Evolutionary conservation across 305 asterid species (phyloP), one percentile per base, ranked within the genome.

Genomic region (Fraxinus dipetala): DNA sequence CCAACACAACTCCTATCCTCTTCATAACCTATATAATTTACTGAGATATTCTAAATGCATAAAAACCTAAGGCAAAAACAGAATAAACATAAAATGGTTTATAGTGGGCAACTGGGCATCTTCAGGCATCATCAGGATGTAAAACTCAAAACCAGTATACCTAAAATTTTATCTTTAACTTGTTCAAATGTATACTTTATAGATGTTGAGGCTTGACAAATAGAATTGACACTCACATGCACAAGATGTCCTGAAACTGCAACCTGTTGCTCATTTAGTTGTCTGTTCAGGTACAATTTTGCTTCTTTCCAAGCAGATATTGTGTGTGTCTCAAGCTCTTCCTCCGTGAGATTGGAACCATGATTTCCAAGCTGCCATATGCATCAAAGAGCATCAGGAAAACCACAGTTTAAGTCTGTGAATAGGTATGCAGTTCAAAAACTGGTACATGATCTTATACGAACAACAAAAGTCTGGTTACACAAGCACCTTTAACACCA

Each of bases 281-380:
- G 98, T 83, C 86, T 86, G 65, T 85, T 91, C 40, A 90, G 72
- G 86, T 90, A 90, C 56, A 86, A 79, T 81, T 96, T 96, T 28
- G 93, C 98, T 85, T 91, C 96, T 88, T 94, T 96, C 99, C 98
- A 96, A 40, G 97, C 99, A 76, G 95, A 93, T 81, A 96, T 94
- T 51, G 98, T 94, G 88, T 96, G 98, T 36, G 96, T 93, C 86
- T 93, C 99, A 80, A 96, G 99, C 88, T 96, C 99, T 89, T 94
- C 99, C 88, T 94, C 99, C 0, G 99, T 94, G 85, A 94, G 85
- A 88, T 93, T 93, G 86, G 98, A 93, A 76, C 97, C 98, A 87
- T 93, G 97, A 83, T 85, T 89, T 45, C 98, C 97, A 84, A 96
- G 98, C 99, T 96, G 94, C 86, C 87, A 85, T 77, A 84, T 77